Evolutionary conservation across 129 eudicot genomes (phyloP), one percentile per base, ranked within the genome.

Genomic region (Centella asiatica): DNA sequence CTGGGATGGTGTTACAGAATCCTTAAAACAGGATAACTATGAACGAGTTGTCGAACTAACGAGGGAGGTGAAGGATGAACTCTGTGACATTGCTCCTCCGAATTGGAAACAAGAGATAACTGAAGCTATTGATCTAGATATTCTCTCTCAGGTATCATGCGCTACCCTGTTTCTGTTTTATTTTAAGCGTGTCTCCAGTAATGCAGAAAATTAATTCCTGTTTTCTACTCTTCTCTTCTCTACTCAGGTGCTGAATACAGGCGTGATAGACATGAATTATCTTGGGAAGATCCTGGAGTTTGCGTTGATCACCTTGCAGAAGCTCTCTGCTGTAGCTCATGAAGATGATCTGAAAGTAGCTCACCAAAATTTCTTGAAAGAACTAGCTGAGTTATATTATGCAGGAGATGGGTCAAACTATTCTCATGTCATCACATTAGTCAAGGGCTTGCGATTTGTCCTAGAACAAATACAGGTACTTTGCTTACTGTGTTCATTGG

Each of bases 291-390:
- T 93, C n/a, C 80, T 85, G 58, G 89, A 82, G 73, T 93, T 76
- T 65, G 86, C 95, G 3, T 60, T 93, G 75, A 61, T 80, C 62
- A 85, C 87, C 72, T 64, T 93, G 74, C 88, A 83, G 64, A 93
- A 85, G 85, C 96, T 93, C 48, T 88, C 99, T 46, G 92, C 99
- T 46, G 95, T 95, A 11, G 99, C 95, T 54, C 73, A 77, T 62
- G 95, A 85, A 61, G 82, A 52, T 39, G 80, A 80, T 48, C 63
- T 87, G 61, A 85, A 80, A 62, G 78, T 74, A 53, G 69, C 81
- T 34, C 95, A 85, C 62, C 77, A 82, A 66, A 77, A 82, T 64
- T 81, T 82, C 15, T 47, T 88, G 69, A 71, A 45, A 67, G 96
- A 88, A 62, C 73, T 93, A 20, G 75, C 83, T 28, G 85, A 80